These are phyloP conservation scores for Gossypium laxum DNA, from an alignment of 441 rosid genomes.

Conservation along the genomic window DNA sequence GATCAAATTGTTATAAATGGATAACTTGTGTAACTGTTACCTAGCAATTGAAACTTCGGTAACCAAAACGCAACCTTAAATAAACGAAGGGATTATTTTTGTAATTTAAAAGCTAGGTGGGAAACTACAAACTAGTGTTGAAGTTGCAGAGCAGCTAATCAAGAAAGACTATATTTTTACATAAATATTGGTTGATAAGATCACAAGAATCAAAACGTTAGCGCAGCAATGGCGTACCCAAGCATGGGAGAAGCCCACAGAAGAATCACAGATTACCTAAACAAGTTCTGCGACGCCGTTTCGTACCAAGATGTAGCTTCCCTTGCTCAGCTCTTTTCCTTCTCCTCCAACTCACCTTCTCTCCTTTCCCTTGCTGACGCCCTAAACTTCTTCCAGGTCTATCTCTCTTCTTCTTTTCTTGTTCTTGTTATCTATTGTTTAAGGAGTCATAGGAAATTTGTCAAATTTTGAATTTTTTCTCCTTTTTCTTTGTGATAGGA, in stretches of 20 bases:
- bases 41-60: no score
- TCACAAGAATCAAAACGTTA: neutral
- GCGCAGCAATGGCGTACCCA: slow-evolving; percentile 48
- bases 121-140: neutral
- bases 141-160: neutral
- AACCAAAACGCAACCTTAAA: no score
- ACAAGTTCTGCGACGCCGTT: slow-evolving; percentile 64
- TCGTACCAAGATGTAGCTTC: slow-evolving; percentile 53
- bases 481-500: slow-evolving; percentile 35
- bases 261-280: slow-evolving; percentile 66
- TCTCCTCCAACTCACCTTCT: slow-evolving; percentile 54
- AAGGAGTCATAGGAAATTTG: neutral
- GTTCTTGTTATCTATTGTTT: neutral
- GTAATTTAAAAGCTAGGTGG: no score
- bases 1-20: no score
- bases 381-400: slow-evolving; percentile 69
- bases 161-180: neutral
- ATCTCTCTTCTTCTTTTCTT: neutral
- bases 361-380: slow-evolving; percentile 76
- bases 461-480: neutral
- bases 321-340: slow-evolving; percentile 45
- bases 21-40: no score
- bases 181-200: neutral
- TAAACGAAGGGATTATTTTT: no score
- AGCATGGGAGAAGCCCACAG: slow-evolving; percentile 91